These are phyloP conservation scores for Ophiostoma novo-ulmi DNA, from an alignment of 2,329 filamentous ascomycete species.

Conservation along the genomic window DNA sequence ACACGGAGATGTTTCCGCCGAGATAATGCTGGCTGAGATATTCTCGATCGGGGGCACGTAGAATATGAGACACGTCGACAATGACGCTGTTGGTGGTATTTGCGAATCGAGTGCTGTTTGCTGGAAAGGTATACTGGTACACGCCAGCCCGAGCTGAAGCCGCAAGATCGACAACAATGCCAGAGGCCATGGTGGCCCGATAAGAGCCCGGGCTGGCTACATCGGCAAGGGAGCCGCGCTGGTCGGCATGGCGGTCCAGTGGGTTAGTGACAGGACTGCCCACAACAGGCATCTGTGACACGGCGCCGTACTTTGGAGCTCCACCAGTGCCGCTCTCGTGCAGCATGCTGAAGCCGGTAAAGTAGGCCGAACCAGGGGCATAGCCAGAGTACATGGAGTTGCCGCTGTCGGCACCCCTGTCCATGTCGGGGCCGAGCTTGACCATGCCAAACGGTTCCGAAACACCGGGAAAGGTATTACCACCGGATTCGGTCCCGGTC, in stretches of 20 bases:
- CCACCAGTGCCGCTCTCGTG: slow-evolving; percentile 65
- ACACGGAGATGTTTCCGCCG: not conserved
- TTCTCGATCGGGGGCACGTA: not conserved
- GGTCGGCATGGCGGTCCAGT: slow-evolving; percentile 50
- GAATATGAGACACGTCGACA: not conserved
- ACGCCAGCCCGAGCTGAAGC: slow-evolving; percentile 39
- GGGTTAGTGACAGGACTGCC: slow-evolving; percentile 33
- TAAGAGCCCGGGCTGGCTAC: slow-evolving; percentile 56
- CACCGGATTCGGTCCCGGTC: slow-evolving; percentile 44
- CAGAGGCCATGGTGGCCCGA: slow-evolving; percentile 50
- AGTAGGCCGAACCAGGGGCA: slow-evolving; percentile 31
- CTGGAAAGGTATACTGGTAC: not conserved
- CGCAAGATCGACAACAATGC: slow-evolving; percentile 53
- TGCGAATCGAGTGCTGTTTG: not conserved
- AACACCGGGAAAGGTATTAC: slow-evolving; percentile 49
- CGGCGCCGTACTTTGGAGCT: slow-evolving; percentile 64
- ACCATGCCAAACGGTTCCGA: slow-evolving; percentile 45
- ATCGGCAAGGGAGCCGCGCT: slow-evolving; percentile 38
- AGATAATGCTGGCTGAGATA: not conserved
- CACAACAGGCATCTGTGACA: slow-evolving; percentile 54
- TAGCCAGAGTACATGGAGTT: slow-evolving; percentile 51
- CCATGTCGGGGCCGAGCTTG: slow-evolving; percentile 47
- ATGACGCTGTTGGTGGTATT: not conserved
- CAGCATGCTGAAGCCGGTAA: slow-evolving; percentile 59
- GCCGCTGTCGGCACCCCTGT: slow-evolving; percentile 37